phyloP scores from a whole-genome alignment of 2,329 filamentous ascomycete species.

The Phoma sp. region DNA sequence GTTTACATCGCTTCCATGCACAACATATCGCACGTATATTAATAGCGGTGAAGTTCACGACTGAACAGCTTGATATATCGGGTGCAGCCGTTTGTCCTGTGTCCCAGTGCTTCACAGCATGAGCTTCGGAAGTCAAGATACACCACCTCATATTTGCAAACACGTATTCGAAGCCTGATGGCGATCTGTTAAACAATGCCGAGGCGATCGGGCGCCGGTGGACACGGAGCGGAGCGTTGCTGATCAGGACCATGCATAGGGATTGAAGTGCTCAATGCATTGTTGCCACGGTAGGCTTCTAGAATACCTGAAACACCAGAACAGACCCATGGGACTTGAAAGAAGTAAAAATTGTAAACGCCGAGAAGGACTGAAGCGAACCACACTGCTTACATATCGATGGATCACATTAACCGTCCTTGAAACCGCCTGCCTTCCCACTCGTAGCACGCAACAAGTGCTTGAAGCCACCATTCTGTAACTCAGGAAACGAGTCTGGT shows the following conservation, averaged over 20 bases:
- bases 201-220: constrained; percentile 7
- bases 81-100: constrained; percentile 5
- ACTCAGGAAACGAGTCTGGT: constrained; percentile 21
- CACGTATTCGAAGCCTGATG: constrained; percentile 1
- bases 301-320: constrained; percentile 10
- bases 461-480: constrained; percentile 18
- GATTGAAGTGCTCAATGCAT: constrained; percentile 12
- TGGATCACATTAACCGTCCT: not conserved
- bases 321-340: not conserved
- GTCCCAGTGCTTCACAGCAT: not conserved
- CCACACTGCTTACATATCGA: not conserved
- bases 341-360: not conserved
- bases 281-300: constrained; percentile 7
- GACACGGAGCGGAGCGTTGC: constrained; percentile 10
- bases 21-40: constrained; percentile 7
- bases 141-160: constrained; percentile 3
- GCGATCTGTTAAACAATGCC: not conserved
- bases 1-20: constrained; percentile 4
- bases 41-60: constrained; percentile 5
- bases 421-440: constrained; percentile 9
- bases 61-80: not conserved
- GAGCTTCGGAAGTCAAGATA: constrained; percentile 1
- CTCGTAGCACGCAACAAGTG: constrained; percentile 16
- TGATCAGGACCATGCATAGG: constrained; percentile 12
- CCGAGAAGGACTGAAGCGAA: not conserved